Conservation (phyloP, 176 grass and related monocot genomes). For the Otatea glauca region DNA sequence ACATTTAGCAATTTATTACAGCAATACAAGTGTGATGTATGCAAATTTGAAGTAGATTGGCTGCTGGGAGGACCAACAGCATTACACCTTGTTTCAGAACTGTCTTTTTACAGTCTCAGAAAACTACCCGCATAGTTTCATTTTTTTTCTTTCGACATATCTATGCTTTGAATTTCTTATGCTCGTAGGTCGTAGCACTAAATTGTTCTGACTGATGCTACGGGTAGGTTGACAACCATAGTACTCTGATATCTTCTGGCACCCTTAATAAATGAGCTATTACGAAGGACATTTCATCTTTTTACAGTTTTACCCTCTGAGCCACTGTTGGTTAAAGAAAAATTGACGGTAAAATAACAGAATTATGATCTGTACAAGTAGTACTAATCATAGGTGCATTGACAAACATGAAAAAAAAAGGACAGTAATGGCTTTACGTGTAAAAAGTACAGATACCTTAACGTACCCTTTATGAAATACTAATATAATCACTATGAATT, state of each 20-base stretch:
- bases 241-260: background rate
- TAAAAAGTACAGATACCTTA: background rate
- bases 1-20: constrained; percentile 21
- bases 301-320: background rate
- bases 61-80: background rate
- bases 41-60: constrained; percentile 4
- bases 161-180: background rate
- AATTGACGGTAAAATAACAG: background rate
- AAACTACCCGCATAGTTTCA: background rate
- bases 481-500: background rate
- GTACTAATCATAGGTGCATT: background rate
- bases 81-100: background rate
- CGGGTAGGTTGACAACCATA: background rate
- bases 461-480: background rate
- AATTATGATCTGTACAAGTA: background rate
- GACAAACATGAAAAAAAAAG: background rate
- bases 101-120: background rate
- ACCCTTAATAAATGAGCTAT: background rate
- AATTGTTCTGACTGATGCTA: background rate
- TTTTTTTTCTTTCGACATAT: background rate
- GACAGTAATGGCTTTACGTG: background rate
- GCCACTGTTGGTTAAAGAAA: background rate
- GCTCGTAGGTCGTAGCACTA: background rate
- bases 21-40: background rate
- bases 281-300: background rate